Evolutionary conservation across 805 yeast genomes (phyloP).

Genomic region (Hanseniaspora singularis): DNA sequence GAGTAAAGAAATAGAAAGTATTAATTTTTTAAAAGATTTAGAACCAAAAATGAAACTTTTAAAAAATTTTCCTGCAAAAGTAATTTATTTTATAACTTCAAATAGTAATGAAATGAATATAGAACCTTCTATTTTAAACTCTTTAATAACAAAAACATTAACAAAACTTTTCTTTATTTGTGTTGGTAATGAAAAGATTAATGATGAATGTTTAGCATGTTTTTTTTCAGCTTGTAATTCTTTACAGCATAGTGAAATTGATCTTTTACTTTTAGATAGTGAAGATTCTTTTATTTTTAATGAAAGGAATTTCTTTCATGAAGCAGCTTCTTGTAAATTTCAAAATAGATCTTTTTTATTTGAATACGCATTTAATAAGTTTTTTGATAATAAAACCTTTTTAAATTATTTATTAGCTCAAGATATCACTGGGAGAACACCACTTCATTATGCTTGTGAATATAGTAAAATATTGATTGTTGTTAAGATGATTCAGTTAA

Average conservation of each 20-base stretch:
- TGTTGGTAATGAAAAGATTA: constrained; percentile 44
- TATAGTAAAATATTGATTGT: constrained; percentile 38
- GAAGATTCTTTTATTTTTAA: constrained; percentile 42
- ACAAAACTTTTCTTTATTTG: constrained; percentile 66
- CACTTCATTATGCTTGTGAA: constrained; percentile 78
- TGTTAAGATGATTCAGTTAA: constrained; percentile 2
- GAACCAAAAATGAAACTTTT: constrained; percentile 21
- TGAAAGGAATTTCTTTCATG: constrained; percentile 66
- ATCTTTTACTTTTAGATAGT: constrained; percentile 46
- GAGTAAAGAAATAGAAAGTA: constrained; percentile 27
- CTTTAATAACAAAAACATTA: constrained; percentile 30
- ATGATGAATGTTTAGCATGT: constrained; percentile 40
- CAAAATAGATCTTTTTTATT: constrained; percentile 25
- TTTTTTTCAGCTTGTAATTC: constrained; percentile 32
- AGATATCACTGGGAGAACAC: constrained; percentile 65
- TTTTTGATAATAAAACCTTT: constrained; percentile 20
- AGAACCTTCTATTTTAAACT: constrained; percentile 18
- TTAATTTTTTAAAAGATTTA: constrained; percentile 26
- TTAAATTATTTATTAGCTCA: constrained; percentile 30
- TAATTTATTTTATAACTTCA: constrained; percentile 18
- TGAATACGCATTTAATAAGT: constrained; percentile 20
- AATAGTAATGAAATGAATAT: constrained; percentile 17
- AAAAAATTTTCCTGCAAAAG: constrained; percentile 21
- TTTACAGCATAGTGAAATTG: constrained; percentile 32
- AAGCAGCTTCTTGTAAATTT: constrained; percentile 33